phyloP scores from a whole-genome alignment of 2,329 filamentous ascomycete genomes.

The Aspergillus costaricaensis region DNA sequence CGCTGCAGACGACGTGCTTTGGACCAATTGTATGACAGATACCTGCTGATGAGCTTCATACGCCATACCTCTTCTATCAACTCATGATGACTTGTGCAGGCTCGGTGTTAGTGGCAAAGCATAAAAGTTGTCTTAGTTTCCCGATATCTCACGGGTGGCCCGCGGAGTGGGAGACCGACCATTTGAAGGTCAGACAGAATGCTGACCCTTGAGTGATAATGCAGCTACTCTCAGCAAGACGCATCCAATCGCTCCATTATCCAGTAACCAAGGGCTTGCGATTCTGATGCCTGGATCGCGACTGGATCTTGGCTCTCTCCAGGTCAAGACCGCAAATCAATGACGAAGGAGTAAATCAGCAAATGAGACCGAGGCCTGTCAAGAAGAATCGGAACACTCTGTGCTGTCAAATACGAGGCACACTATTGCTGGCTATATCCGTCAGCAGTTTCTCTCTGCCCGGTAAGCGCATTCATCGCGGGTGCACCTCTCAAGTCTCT shows the following conservation, averaged over 20 bases:
- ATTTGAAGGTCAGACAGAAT: neutral
- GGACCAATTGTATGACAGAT: neutral
- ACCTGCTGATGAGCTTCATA: neutral
- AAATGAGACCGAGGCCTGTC: neutral
- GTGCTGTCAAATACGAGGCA: neutral
- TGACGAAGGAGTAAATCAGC: neutral
- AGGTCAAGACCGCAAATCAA: neutral
- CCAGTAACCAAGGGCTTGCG: neutral
- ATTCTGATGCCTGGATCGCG: neutral
- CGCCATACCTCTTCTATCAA: neutral
- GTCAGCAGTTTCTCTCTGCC: neutral
- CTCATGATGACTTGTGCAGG: neutral
- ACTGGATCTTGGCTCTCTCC: neutral
- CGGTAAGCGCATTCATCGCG: neutral
- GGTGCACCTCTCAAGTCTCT: neutral
- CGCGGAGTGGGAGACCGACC: neutral
- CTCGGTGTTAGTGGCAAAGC: neutral
- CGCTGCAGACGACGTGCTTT: neutral
- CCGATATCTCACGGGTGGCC: neutral
- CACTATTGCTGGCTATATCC: neutral
- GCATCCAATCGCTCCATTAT: neutral
- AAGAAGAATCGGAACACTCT: neutral
- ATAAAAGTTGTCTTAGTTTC: neutral
- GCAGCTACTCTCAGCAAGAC: neutral
- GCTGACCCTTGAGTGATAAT: neutral